phyloP scores from a whole-genome alignment of 2,329 filamentous ascomycete species.

The Ramularia endophylla region DNA sequence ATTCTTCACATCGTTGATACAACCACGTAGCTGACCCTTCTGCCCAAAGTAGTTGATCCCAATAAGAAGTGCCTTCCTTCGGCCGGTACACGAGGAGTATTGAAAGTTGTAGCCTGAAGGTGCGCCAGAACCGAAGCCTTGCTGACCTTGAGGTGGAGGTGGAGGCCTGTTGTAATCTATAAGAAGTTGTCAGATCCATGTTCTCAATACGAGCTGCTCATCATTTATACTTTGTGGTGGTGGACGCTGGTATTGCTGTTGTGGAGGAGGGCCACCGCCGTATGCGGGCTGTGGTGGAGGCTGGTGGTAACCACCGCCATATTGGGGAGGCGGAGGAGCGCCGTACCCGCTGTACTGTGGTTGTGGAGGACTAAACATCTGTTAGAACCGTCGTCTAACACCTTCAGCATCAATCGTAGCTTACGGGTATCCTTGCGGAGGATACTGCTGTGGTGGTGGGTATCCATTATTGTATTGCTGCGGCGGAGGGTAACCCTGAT shows the following conservation, averaged over 20 bases:
- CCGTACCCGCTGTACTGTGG: conserved; percentile 35
- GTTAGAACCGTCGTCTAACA: neutral
- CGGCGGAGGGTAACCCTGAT: conserved; percentile 22
- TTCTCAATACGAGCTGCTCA: too few relatives aligned
- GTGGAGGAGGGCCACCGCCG: conserved; percentile 29
- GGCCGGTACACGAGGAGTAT: conserved; percentile 86
- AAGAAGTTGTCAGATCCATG: conserved; percentile 6
- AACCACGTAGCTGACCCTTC: conserved; percentile 81
- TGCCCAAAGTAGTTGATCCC: conserved; percentile 98
- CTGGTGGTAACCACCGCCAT: conserved; percentile 28
- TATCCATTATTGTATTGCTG: conserved; percentile 21
- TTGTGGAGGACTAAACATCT: conserved; percentile 30
- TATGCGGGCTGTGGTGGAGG: conserved; percentile 39
- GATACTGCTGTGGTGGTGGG: conserved; percentile 27
- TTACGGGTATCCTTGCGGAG: conserved; percentile 14
- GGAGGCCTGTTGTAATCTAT: conserved; percentile 22
- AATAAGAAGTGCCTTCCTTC: conserved; percentile 81
- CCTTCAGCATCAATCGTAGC: neutral
- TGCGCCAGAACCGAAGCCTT: conserved; percentile 73
- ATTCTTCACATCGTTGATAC: conserved; percentile 96
- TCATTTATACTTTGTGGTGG: conserved; percentile 3
- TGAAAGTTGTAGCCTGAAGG: conserved; percentile 77
- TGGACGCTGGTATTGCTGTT: conserved; percentile 47
- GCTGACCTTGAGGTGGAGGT: conserved; percentile 36
- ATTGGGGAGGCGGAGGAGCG: conserved; percentile 34